Conservation (phyloP, 1,284 basidiomycete species). For the Trametes pubescens region DNA sequence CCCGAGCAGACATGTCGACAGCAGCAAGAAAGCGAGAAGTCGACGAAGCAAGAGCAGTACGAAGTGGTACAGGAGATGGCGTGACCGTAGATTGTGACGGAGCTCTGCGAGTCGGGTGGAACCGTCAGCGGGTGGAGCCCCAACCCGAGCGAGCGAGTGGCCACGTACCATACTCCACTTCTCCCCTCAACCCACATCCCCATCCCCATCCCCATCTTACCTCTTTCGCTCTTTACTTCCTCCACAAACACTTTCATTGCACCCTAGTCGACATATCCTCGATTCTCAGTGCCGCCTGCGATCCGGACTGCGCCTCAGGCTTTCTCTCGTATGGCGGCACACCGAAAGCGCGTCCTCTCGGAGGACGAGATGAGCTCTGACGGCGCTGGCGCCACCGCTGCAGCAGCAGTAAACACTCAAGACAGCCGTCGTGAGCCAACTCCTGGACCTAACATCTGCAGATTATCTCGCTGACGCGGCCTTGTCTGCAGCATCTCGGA, state of each 20-base stretch:
- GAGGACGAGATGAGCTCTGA: not conserved
- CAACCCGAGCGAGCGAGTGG: not conserved
- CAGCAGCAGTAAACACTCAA: not conserved
- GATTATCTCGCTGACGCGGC: not conserved
- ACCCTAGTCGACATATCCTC: not conserved
- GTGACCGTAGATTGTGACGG: constrained; percentile 1
- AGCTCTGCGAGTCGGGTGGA: not conserved
- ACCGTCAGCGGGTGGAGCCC: not conserved
- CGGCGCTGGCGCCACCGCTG: not conserved
- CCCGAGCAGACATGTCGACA: too few species aligned
- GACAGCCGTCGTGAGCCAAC: not conserved
- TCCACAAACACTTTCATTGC: not conserved
- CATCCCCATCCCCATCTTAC: too few species aligned
- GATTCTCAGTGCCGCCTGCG: not conserved
- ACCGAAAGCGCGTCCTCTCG: not conserved
- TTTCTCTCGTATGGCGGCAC: not conserved
- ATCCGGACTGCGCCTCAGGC: not conserved
- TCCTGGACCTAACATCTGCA: not conserved
- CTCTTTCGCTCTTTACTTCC: not conserved
- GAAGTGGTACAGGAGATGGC: not conserved
- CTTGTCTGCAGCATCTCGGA: not conserved
- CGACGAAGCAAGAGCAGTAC: not conserved
- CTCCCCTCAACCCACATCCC: too few species aligned
- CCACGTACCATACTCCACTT: too few species aligned
- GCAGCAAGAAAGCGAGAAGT: not conserved